Percentiles rank a stretch among this genome's conserved stretches.
These are phyloP conservation scores for Stagonosporopsis rhizophila DNA, from an alignment of 2,329 filamentous ascomycete species.

Conservation along the genomic window DNA sequence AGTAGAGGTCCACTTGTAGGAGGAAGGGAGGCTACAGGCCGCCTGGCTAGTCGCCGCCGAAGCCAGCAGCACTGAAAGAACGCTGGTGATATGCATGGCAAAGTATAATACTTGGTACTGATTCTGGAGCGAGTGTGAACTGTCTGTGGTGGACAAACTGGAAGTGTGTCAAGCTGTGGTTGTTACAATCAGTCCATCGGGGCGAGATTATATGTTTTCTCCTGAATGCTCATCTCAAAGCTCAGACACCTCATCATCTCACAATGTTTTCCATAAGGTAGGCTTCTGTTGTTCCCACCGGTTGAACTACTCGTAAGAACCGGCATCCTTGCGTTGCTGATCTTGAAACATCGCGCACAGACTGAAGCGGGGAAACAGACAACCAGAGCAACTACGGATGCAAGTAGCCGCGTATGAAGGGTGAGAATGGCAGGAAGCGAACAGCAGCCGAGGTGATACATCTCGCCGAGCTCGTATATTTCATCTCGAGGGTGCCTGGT, in stretches of 20 bases:
- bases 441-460: not conserved
- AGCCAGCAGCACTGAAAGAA: slow-evolving; percentile 8
- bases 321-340: not conserved
- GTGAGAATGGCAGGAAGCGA: not conserved
- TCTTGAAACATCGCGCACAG: slow-evolving; percentile 16
- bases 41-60: slow-evolving; percentile 18
- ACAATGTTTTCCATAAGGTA: slow-evolving; percentile 2
- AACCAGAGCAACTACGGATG: not conserved
- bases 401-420: slow-evolving; percentile 3
- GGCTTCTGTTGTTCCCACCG: slow-evolving; percentile 2
- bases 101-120: not conserved
- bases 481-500: slow-evolving; percentile 1
- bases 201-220: slow-evolving; percentile 1
- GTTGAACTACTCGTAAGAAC: slow-evolving; percentile 1
- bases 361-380: slow-evolving; percentile 11
- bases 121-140: not conserved
- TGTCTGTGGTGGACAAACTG: not conserved
- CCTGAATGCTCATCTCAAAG: slow-evolving; percentile 2
- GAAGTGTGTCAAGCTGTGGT: not conserved
- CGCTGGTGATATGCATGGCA: slow-evolving; percentile 7
- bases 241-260: slow-evolving; percentile 3
- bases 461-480: not conserved
- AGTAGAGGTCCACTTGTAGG: slow-evolving; percentile 63
- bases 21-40: slow-evolving; percentile 61
- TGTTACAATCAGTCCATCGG: not conserved